Evolutionary conservation across 2,329 filamentous ascomycete genomes (phyloP).

Genomic region (Tolypocladium sp.): DNA sequence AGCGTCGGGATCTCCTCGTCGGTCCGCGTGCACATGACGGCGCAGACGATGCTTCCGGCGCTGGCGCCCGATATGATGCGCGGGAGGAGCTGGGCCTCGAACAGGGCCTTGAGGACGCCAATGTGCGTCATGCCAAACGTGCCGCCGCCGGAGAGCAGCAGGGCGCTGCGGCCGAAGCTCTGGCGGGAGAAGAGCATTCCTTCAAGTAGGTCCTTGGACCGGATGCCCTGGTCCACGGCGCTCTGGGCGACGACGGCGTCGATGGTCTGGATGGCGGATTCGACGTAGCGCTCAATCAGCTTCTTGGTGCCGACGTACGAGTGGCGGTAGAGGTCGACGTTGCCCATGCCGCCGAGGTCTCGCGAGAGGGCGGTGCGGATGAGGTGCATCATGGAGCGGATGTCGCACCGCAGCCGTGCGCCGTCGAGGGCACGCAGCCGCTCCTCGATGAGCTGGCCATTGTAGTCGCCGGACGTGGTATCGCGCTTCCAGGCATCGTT

Average conservation of each 20-base stretch:
- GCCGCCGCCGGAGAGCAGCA: conserved; percentile 76
- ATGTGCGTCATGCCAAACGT: conserved; percentile 92
- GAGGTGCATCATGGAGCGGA: conserved; percentile 68
- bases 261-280: conserved; percentile 68
- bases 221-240: conserved; percentile 41
- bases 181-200: conserved; percentile 64
- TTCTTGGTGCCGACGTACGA: conserved; percentile 80
- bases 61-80: conserved; percentile 83
- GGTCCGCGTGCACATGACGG: conserved; percentile 68
- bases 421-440: conserved; percentile 67
- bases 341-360: conserved; percentile 79
- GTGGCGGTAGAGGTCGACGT: conserved; percentile 72
- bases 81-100: conserved; percentile 65
- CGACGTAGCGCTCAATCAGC: conserved; percentile 79
- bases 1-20: conserved; percentile 69
- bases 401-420: conserved; percentile 62
- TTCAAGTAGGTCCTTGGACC: conserved; percentile 53
- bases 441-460: conserved; percentile 57
- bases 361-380: conserved; percentile 73
- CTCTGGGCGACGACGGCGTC: conserved; percentile 58
- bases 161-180: conserved; percentile 74
- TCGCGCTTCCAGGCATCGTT: conserved; percentile 76
- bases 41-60: conserved; percentile 77
- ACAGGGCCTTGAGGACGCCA: conserved; percentile 75
- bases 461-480: conserved; percentile 54